Evolutionary conservation across 169 alveolate genomes (phyloP).

Genomic region (Cyclospora cayetanensis): DNA sequence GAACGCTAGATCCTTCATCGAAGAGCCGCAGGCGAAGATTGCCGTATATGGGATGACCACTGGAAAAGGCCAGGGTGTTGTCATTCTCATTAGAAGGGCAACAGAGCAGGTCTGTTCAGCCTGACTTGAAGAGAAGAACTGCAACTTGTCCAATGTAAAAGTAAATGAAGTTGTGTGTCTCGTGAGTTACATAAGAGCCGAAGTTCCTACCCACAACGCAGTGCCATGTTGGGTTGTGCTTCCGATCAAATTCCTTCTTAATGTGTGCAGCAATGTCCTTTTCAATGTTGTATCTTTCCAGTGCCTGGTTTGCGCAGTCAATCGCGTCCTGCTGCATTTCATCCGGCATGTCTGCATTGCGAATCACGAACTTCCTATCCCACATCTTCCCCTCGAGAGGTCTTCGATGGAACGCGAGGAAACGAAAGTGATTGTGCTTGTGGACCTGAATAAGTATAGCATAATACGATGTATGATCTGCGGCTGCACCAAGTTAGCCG

Average conservation of each 20-base stretch:
- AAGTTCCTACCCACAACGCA: constrained; percentile 99
- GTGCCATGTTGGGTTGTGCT: constrained; percentile 99
- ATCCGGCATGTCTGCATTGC: constrained; percentile 99
- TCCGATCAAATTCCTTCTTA: constrained; percentile 99
- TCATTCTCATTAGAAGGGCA: not conserved
- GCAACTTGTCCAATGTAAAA: constrained; percentile 99
- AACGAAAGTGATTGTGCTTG: not conserved
- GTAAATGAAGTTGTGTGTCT: constrained; percentile 99
- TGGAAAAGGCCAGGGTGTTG: too few species aligned
- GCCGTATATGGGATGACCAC: too few species aligned
- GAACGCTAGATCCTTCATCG: too few species aligned
- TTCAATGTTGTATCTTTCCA: constrained; percentile 95
- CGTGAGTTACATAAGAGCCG: constrained; percentile 99
- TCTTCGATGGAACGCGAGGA: not conserved
- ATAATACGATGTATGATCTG: not conserved
- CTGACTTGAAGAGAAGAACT: constrained; percentile 97
- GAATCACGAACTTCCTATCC: constrained; percentile 85
- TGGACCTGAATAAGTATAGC: not conserved
- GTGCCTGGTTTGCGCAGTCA: constrained; percentile 98
- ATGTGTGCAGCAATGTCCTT: constrained; percentile 98
- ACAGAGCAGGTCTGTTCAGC: constrained; percentile 81
- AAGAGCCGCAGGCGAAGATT: too few species aligned
- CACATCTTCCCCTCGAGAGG: constrained; percentile 66
- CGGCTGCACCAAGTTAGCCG: too few species aligned
- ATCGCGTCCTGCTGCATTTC: constrained; percentile 98